Evolutionary conservation across 768 basidiomycete genomes (phyloP), one percentile per base, ranked within the genome.

Genomic region (Lactarius vividus): DNA sequence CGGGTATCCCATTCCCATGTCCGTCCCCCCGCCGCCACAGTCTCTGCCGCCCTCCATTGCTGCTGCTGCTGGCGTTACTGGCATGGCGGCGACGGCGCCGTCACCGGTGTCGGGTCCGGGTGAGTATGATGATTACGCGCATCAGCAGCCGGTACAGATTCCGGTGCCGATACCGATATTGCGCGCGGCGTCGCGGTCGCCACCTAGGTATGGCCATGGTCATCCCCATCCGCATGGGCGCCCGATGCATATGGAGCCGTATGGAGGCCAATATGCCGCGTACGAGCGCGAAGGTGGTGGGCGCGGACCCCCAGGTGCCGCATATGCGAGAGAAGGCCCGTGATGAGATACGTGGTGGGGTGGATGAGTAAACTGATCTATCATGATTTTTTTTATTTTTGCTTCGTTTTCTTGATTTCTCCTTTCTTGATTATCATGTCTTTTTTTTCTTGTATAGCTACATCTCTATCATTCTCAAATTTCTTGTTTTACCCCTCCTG

Each of bases 161-260:
- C 60, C 65, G 3, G 65, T 66, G 18, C 65, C 60, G 10, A 62
- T 66, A 55, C 65, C 65, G 33, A 66, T 59, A 44, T 26, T 55
- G n/a, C 65, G 52, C 7, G 11, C 23, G 46, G n/a, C n/a, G 10
- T 49, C 46, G 23, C 11, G 23, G 23, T 49, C 46, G 11, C 23
- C 53, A 7, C 20, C 53, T 9, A 54, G 53, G 53, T 31, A 55
- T 20, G 18, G n/a, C 2, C 46, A 49, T 49, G 46, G n/a, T n/a
- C n/a, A n/a, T n/a, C n/a, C n/a, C n/a, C n/a, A n/a, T n/a, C n/a
- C 10, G 23, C 46, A 66, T 62, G 44, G 16, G 26, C 61, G 61
- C 39, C 52, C 57, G 6, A 39, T 57, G 15, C 31, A 40, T 4
- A 33, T 58, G 33, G 61, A 54, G 33, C 7, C 44, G 16, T 66